These are phyloP conservation scores for Cryptosporidium baileyi DNA, from an alignment of 169 alveolate genomes.

Conservation along the genomic window DNA sequence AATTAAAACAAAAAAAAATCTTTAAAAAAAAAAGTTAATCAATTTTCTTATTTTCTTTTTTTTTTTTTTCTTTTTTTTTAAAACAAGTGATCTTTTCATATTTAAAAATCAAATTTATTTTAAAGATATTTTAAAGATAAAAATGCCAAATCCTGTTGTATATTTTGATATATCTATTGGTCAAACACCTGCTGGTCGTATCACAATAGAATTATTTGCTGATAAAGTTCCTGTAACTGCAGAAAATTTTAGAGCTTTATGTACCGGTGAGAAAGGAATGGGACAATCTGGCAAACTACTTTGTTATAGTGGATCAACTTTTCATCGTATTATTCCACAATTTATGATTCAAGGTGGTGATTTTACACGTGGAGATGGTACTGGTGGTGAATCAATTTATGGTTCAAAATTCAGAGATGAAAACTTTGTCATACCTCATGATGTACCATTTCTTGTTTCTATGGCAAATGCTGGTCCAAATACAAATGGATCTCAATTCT, in stretches of 20 bases:
- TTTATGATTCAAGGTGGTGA: conserved; percentile 92
- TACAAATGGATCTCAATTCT: conserved; percentile 97
- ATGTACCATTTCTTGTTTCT: conserved; percentile 93
- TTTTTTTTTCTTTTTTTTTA: too few species aligned
- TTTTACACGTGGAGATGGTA: conserved; percentile 84
- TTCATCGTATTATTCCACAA: conserved; percentile 85
- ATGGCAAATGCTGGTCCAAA: conserved; percentile 98
- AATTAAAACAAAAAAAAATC: too few species aligned
- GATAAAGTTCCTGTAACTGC: conserved; percentile 88
- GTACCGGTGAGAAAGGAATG: conserved; percentile 87
- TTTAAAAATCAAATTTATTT: too few species aligned
- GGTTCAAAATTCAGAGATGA: conserved; percentile 88
- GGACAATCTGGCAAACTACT: conserved; percentile 88
- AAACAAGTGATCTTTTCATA: too few species aligned
- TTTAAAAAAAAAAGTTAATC: too few species aligned
- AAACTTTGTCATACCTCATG: conserved; percentile 83
- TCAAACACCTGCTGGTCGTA: conserved; percentile 86
- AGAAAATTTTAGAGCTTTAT: conserved; percentile 87
- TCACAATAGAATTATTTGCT: conserved; percentile 90
- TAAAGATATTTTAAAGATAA: not conserved
- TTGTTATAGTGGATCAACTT: conserved; percentile 85
- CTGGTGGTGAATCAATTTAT: conserved; percentile 90
- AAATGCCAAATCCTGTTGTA: conserved; percentile 69
- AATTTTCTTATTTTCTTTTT: too few species aligned
- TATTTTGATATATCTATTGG: conserved; percentile 81